These are phyloP conservation scores for Pseudogymnoascus sp. DNA, from an alignment of 2,329 filamentous ascomycete species.

Conservation along the genomic window DNA sequence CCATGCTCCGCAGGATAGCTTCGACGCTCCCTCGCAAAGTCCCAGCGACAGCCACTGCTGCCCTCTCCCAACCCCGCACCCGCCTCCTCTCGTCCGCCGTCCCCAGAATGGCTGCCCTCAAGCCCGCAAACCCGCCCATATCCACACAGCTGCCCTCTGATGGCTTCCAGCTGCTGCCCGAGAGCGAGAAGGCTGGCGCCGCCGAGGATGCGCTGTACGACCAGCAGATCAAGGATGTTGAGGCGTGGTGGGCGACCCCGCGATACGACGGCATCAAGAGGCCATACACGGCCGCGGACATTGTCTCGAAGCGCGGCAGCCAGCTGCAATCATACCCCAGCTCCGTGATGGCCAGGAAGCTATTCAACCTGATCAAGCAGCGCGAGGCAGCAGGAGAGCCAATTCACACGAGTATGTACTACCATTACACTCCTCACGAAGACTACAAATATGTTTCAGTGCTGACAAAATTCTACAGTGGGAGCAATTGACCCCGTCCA, in stretches of 20 bases:
- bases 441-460: neutral
- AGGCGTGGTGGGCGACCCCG: conserved; percentile 82
- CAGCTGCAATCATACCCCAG: conserved; percentile 83
- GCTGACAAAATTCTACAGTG: conserved; percentile 46
- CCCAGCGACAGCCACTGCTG: conserved; percentile 15
- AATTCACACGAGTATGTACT: conserved; percentile 74
- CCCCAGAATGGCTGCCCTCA: conserved; percentile 21
- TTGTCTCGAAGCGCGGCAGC: conserved; percentile 86
- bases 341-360: conserved; percentile 88
- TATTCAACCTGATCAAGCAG: conserved; percentile 82
- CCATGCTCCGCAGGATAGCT: conserved; percentile 26
- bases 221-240: conserved; percentile 73
- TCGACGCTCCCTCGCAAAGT: conserved; percentile 21
- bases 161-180: conserved; percentile 77
- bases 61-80: conserved; percentile 9
- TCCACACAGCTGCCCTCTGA: conserved; percentile 43
- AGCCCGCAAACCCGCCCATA: conserved; percentile 23
- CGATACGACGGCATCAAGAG: conserved; percentile 85
- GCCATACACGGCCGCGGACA: conserved; percentile 81
- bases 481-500: conserved; percentile 98
- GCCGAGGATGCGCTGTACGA: conserved; percentile 82
- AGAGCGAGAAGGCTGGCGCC: conserved; percentile 65
- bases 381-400: conserved; percentile 71
- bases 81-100: conserved; percentile 21
- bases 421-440: conserved; percentile 9